Base-by-base conservation (phyloP, 768 basidiomycete genomes). In the Macrolepiota albuminosa region DNA sequence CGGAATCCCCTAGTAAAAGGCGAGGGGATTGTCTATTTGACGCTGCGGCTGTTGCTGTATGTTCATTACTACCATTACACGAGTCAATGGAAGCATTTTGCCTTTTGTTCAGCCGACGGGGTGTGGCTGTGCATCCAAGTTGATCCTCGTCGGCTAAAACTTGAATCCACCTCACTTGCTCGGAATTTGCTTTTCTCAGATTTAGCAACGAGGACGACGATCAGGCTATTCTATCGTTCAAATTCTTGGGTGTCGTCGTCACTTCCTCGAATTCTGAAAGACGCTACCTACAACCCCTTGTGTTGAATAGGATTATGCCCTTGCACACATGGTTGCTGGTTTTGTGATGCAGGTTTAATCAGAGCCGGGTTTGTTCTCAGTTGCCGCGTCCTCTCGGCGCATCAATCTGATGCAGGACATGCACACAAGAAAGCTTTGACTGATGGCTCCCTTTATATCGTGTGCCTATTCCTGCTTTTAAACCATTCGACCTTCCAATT, bases 1-100 rank as follows among this genome's bases (percentile, higher is more conserved):
- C 69, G 68, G 69, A 69, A 69, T 70, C 68, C 69, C 68, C 69
- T 70, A 70, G 69, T 70, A 70, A 70, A 70, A 70, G 69, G 69
- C 69, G 69, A 70, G 69, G 68, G 67, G 68, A 69, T 69, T 69
- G 67, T 70, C 60, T 63, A 56, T 29, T 70, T 70, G 68, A 66
- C 58, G 67, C 62, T 68, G 58, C 65, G 61, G 64, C 66, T 67
- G 68, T 65, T 66, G 67, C 68, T 55, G 21, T 6, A 2, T 16
- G 4, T 7, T 3, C 26, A 11, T 46, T n/a, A 7, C 0, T 0
- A 9, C 3, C 46, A 24, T 1, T 29, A 29, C 39, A 6, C 3
- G 10, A 21, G 13, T 9, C 36, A 11, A 9, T 42, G 33, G 54
- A n/a, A 29, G 10, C 16, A 40, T 63, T 50, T 58, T 61, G 61